Evolutionary conservation across 768 basidiomycete species (phyloP), one percentile per base, ranked within the genome.

Genomic region (Mycena amicta): DNA sequence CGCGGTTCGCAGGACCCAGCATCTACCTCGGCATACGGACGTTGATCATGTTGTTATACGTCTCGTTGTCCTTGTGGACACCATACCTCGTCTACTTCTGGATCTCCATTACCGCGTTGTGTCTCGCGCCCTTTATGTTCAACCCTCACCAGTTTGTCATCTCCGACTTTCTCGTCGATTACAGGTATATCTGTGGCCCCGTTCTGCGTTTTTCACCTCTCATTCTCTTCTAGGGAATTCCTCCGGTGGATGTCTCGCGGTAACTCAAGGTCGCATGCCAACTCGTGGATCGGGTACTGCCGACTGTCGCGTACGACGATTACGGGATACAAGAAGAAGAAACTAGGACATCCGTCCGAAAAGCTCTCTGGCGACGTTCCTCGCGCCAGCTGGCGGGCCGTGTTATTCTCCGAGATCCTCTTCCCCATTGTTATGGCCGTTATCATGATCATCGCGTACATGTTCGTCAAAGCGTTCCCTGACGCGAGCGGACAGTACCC

Each of bases 231-330:
- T n/a, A 45, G 43, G 64, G 96, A 98, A 77, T 98, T 95, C 80
- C 77, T 99, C 65, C 85, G 97, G 64, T 99, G 97, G 97, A 98
- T 99, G 95, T 95, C 88, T 37, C 87, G 97, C 51, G 97, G 97
- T 55, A 99, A 99, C 77, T 98, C 97, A 41, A 84, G 95, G 31
- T 94, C 94, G 23, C 97, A 99, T 74, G 91, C 85, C 68, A 99
- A 98, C 72, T 97, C 96, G 2, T 99, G 97, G 97, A 96, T 98
- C 63, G 96, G 97, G 0, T 99, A 98, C 75, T 99, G 97, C 73
- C 92, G 97, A 46, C 80, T 99, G 52, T 94, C 94, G 29, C 84
- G 97, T 51, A 99, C 97, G n/a, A 90, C 93, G 87, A 96, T 99
- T 70, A 99, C 97, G 16, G 97, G 97, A 18, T 99, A 95, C 86